phyloP scores from a whole-genome alignment of 768 basidiomycete genomes.

The Pluteus cervinus region DNA sequence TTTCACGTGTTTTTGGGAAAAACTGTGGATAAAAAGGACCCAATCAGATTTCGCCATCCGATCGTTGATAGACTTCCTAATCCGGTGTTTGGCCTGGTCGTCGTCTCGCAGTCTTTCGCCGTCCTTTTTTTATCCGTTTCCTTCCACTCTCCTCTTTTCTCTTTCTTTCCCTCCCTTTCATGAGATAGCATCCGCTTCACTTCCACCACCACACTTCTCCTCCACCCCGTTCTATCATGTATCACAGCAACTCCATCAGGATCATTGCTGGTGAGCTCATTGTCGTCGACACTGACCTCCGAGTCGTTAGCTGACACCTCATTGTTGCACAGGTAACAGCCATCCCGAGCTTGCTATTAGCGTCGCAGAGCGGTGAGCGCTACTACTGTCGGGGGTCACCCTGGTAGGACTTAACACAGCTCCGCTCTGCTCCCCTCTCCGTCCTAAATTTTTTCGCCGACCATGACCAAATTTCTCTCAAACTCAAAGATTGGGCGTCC shows the following conservation, averaged over 20 bases:
- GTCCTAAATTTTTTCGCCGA: conserved; percentile 36
- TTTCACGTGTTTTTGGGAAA: too few relatives aligned
- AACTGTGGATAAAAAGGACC: too few relatives aligned
- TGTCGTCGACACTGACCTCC: conserved; percentile 2
- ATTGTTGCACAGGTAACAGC: conserved; percentile 72
- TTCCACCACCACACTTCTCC: conserved; percentile 10
- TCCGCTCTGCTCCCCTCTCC: too few relatives aligned
- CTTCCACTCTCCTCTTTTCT: neutral
- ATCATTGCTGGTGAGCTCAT: conserved; percentile 59
- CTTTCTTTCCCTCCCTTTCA: conserved; percentile 18
- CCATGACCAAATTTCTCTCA: conserved; percentile 40
- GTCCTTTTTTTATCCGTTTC: too few relatives aligned
- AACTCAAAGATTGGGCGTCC: conserved; percentile 73
- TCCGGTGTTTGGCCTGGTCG: too few relatives aligned
- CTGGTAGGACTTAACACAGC: too few relatives aligned
- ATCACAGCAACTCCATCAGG: conserved; percentile 77
- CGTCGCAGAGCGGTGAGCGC: conserved; percentile 97
- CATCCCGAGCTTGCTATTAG: conserved; percentile 95
- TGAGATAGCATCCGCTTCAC: conserved; percentile 30
- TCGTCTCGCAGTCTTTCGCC: too few relatives aligned
- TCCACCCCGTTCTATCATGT: conserved; percentile 42
- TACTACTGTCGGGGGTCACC: too few relatives aligned
- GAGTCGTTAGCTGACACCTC: conserved; percentile 9
- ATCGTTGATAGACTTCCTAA: too few relatives aligned
- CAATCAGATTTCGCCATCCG: too few relatives aligned